phyloP scores from a whole-genome alignment of 495 filamentous ascomycete species.

The Podospora pseudoanserina region DNA sequence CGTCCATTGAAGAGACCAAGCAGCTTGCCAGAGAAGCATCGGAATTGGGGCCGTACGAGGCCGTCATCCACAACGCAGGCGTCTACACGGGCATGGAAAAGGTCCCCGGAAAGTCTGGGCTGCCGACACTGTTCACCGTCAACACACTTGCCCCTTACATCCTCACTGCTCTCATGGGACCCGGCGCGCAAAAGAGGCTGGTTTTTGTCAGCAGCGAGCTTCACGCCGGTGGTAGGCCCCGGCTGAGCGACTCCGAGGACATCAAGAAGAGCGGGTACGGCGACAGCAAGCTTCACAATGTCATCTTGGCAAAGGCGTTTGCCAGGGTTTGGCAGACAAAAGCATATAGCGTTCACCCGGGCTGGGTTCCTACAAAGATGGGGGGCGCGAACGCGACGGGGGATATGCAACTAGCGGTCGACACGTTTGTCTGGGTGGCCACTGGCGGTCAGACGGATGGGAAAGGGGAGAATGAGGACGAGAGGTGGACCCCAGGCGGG shows the following conservation, averaged over 20 bases:
- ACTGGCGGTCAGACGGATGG: slow-evolving; percentile 33
- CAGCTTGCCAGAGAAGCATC: slow-evolving; percentile 50
- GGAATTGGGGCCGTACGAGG: slow-evolving; percentile 48
- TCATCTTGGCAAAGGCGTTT: slow-evolving; percentile 54
- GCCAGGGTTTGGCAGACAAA: slow-evolving; percentile 45
- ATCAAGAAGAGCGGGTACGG: slow-evolving; percentile 38
- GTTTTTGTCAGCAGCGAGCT: slow-evolving; percentile 51
- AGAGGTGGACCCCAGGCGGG: background rate
- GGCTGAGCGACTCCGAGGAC: slow-evolving; percentile 17
- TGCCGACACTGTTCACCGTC: slow-evolving; percentile 52
- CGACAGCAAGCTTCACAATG: slow-evolving; percentile 53
- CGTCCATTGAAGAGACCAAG: slow-evolving; percentile 52
- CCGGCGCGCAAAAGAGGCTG: slow-evolving; percentile 45
- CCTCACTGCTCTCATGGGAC: slow-evolving; percentile 48
- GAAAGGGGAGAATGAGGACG: slow-evolving; percentile 2
- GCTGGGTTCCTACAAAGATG: slow-evolving; percentile 62
- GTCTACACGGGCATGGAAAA: slow-evolving; percentile 41
- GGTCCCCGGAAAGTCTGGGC: slow-evolving; percentile 40
- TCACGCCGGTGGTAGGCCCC: slow-evolving; percentile 47
- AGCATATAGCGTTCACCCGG: slow-evolving; percentile 51
- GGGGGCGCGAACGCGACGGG: slow-evolving; percentile 48
- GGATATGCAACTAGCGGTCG: slow-evolving; percentile 39
- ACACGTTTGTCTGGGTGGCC: slow-evolving; percentile 35
- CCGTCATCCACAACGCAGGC: slow-evolving; percentile 57
- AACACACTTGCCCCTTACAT: slow-evolving; percentile 59